These are phyloP conservation scores for Beauveria brongniartii DNA, from an alignment of 2,329 filamentous ascomycete species.

Conservation along the genomic window DNA sequence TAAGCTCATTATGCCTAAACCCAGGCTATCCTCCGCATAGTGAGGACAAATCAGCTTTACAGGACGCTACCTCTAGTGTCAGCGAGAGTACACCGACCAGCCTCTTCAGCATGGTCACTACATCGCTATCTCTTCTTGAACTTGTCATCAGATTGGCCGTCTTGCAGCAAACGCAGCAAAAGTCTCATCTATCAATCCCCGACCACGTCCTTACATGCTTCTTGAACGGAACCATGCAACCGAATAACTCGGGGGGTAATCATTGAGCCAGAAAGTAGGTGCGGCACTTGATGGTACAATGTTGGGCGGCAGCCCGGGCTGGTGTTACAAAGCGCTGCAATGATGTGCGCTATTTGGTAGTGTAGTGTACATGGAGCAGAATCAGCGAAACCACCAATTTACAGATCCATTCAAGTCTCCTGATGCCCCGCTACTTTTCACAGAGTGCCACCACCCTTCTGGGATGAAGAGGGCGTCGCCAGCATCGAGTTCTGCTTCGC, in stretches of 20 bases:
- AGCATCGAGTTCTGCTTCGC: slow-evolving; percentile 48
- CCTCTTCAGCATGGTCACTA: slow-evolving; percentile 44
- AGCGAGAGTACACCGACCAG: neutral
- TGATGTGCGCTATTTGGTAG: neutral
- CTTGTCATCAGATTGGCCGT: slow-evolving; percentile 80
- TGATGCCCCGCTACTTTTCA: slow-evolving; percentile 27
- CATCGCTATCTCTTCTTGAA: slow-evolving; percentile 68
- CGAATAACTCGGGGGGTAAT: neutral
- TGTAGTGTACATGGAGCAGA: neutral
- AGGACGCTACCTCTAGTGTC: neutral
- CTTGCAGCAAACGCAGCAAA: slow-evolving; percentile 86
- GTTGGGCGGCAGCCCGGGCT: neutral
- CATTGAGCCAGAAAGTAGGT: neutral
- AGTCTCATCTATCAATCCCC: slow-evolving; percentile 78
- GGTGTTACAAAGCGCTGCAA: neutral
- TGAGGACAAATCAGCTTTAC: neutral
- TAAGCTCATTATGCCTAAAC: neutral
- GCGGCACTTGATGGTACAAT: neutral
- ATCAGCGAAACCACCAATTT: slow-evolving; percentile 38
- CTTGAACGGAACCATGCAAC: slow-evolving; percentile 30
- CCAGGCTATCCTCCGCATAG: neutral
- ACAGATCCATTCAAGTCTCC: slow-evolving; percentile 34
- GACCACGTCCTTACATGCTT: slow-evolving; percentile 89
- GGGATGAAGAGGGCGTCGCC: slow-evolving; percentile 38
- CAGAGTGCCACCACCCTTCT: slow-evolving; percentile 39